A percentile compares a stretch with the other conserved stretches of the same genome.
phyloP scores from a whole-genome alignment of 164 flowering plant genomes.

The Dillenia suffruticosa region DNA sequence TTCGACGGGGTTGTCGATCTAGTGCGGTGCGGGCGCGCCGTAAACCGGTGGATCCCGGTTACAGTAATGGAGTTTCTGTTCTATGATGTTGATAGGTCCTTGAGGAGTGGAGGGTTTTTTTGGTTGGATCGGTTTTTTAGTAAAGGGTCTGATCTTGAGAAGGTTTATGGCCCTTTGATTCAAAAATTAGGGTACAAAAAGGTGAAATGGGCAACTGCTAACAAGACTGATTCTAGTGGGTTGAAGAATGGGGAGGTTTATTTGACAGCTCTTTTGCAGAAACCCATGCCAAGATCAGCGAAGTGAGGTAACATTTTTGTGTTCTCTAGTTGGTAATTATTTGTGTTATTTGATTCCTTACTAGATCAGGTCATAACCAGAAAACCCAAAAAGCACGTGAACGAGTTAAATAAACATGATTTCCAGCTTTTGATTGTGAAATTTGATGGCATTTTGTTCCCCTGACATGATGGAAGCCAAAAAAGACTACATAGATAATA shows the following conservation, averaged over 20 bases:
- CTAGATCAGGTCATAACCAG: too few species aligned
- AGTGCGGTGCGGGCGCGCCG: slow-evolving; percentile 78
- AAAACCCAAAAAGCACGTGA: too few species aligned
- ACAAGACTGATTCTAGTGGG: slow-evolving; percentile 66
- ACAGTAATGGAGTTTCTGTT: slow-evolving; percentile 69
- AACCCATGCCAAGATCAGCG: slow-evolving; percentile 28
- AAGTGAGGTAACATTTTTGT: too few species aligned
- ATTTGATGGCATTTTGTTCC: too few species aligned
- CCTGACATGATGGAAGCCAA: too few species aligned
- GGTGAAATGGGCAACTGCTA: slow-evolving; percentile 78
- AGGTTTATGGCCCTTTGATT: slow-evolving; percentile 65
- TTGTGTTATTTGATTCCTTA: too few species aligned
- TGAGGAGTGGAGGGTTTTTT: slow-evolving; percentile 83
- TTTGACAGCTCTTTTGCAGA: slow-evolving; percentile 86
- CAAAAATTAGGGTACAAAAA: slow-evolving; percentile 79
- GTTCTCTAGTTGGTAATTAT: too few species aligned
- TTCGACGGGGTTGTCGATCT: slow-evolving; percentile 84
- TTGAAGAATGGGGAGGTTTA: slow-evolving; percentile 80
- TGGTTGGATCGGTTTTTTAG: slow-evolving; percentile 90
- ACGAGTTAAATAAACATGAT: too few species aligned
- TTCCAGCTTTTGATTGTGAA: too few species aligned
- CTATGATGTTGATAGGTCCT: slow-evolving; percentile 77
- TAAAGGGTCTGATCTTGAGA: slow-evolving; percentile 64
- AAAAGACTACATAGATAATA: too few species aligned
- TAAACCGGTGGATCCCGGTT: slow-evolving; percentile 88